Percentiles rank a stretch among this genome's conserved stretches.
Conservation (phyloP, 1,139 yeast species). For the Sugiyamaella novakii region DNA sequence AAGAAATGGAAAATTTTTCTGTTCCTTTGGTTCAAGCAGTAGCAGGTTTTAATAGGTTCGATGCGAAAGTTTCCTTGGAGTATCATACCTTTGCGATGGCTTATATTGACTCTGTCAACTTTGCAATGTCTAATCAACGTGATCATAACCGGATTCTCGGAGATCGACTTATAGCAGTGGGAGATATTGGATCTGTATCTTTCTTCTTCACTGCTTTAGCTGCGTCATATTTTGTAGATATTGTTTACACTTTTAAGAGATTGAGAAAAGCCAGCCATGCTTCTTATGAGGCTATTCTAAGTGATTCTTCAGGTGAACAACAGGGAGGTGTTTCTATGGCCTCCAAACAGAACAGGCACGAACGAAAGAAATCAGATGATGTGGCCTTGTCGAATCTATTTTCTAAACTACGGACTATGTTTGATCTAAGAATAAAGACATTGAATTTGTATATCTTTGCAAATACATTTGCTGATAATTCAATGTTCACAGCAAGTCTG, state of each 20-base stretch:
- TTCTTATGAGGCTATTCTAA: constrained; percentile 72
- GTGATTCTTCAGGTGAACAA: constrained; percentile 49
- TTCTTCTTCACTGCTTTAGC: constrained; percentile 79
- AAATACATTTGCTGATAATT: constrained; percentile 70
- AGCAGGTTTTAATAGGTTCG: constrained; percentile 52
- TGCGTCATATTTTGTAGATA: constrained; percentile 79
- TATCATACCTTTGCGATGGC: constrained; percentile 79
- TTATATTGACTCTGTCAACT: constrained; percentile 51
- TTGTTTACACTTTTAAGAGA: constrained; percentile 68
- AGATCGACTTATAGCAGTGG: constrained; percentile 64
- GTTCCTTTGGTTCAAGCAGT: constrained; percentile 72
- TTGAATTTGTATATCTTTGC: constrained; percentile 72
- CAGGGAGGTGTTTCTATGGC: constrained; percentile 3
- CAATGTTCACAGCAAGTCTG: constrained; percentile 66
- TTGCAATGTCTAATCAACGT: constrained; percentile 70
- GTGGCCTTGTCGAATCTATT: constrained; percentile 24
- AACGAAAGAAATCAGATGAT: constrained; percentile 17
- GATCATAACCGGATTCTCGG: constrained; percentile 50
- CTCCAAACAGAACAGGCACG: constrained; percentile 10
- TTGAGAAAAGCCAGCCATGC: constrained; percentile 71
- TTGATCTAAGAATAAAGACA: constrained; percentile 60
- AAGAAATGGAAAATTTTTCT: constrained; percentile 32
- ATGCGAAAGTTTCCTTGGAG: constrained; percentile 71
- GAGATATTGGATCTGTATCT: constrained; percentile 58
- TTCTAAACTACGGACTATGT: constrained; percentile 52